These are phyloP conservation scores for Acacia acuminata DNA, from an alignment of 306 rosid species.

Conservation along the genomic window DNA sequence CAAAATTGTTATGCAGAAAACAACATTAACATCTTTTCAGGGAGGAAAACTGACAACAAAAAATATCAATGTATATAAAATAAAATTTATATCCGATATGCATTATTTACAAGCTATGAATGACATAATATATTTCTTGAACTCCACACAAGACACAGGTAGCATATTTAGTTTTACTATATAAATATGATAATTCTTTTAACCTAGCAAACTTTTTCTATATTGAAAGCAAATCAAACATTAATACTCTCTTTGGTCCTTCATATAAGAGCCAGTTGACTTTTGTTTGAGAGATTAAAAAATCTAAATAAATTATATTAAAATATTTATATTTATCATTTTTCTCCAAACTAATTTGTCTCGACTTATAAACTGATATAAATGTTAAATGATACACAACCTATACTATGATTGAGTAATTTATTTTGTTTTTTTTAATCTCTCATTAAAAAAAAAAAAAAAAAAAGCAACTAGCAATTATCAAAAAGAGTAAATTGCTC, in stretches of 20 bases:
- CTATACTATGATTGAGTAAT: too few relatives aligned
- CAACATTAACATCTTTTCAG: not conserved
- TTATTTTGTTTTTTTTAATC: too few relatives aligned
- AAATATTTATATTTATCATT: too few relatives aligned
- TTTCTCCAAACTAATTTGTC: too few relatives aligned
- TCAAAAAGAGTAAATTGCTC: not conserved
- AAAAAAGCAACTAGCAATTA: too few relatives aligned
- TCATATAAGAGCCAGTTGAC: too few relatives aligned
- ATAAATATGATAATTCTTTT: not conserved
- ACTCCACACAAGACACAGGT: not conserved
- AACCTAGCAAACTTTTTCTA: not conserved
- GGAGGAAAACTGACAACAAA: not conserved
- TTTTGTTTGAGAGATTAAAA: too few relatives aligned
- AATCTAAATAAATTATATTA: too few relatives aligned
- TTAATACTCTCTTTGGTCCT: not conserved
- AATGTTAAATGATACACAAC: too few relatives aligned
- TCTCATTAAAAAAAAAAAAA: too few relatives aligned
- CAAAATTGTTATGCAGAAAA: conserved; percentile 13
- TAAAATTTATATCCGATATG: not conserved
- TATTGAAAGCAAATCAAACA: not conserved
- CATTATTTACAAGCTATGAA: not conserved
- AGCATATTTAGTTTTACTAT: not conserved
- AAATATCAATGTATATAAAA: not conserved
- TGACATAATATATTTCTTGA: not conserved
- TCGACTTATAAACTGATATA: too few relatives aligned